Percentiles rank a stretch among this genome's conserved stretches.
Evolutionary conservation across 2,329 filamentous ascomycete species (phyloP).

Genomic region (Aspergillus persii): DNA sequence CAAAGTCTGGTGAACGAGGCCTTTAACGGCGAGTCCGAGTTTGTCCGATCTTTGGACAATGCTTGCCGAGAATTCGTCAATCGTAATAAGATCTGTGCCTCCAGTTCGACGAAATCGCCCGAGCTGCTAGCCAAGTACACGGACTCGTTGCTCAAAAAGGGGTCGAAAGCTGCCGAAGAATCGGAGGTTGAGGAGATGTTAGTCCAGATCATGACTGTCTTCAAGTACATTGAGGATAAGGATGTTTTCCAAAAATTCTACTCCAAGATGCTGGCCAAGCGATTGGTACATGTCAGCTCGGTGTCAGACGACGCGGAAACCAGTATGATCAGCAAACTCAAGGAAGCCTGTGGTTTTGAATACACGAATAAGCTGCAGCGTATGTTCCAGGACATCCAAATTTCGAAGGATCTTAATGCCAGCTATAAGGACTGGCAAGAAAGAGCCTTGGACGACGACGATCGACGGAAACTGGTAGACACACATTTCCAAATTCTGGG

Average conservation of each 20-base stretch:
- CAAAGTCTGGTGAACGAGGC: conserved; percentile 86
- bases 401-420: conserved; percentile 92
- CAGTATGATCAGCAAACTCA: conserved; percentile 98
- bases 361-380: conserved; percentile 99
- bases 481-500: conserved; percentile 90
- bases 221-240: conserved; percentile 99
- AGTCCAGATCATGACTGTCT: conserved; percentile 95
- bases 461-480: conserved; percentile 70
- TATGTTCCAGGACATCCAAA: conserved; percentile 99
- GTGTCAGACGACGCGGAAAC: conserved; percentile 97
- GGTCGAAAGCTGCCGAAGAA: conserved; percentile 87
- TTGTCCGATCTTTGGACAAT: conserved; percentile 92
- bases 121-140: conserved; percentile 95
- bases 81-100: conserved; percentile 92
- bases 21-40: conserved; percentile 94
- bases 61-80: conserved; percentile 98
- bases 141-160: conserved; percentile 85
- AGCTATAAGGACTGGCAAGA: conserved; percentile 79
- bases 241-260: conserved; percentile 99
- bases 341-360: conserved; percentile 97
- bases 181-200: conserved; percentile 87
- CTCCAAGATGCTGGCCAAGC: conserved; percentile 91
- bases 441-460: conserved; percentile 62
- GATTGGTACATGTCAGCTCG: conserved; percentile 90
- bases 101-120: conserved; percentile 88